Percentiles rank a stretch among this genome's conserved stretches.
phyloP scores from a whole-genome alignment of 208 protist species.

The Trypanosoma melophagium region DNA sequence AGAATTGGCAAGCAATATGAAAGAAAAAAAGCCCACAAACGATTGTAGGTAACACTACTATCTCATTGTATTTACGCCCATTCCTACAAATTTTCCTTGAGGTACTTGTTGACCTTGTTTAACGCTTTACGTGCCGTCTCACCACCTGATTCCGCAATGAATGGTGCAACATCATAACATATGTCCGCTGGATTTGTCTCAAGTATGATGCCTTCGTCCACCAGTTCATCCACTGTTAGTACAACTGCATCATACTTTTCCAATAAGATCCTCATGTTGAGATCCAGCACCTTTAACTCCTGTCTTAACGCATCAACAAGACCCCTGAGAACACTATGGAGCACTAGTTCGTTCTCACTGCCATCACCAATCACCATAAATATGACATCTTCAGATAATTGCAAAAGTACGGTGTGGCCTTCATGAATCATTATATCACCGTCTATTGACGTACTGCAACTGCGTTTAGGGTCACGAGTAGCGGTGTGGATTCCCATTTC shows the following conservation, averaged over 20 bases:
- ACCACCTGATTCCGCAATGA: conserved; percentile 47
- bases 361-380: conserved; percentile 79
- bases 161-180: conserved; percentile 60
- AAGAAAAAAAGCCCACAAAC: no score
- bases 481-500: conserved; percentile 57
- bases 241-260: conserved; percentile 88
- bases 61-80: not conserved
- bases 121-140: conserved; percentile 72
- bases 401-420: conserved; percentile 69
- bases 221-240: conserved; percentile 86
- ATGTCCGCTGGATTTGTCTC: conserved; percentile 66
- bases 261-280: conserved; percentile 58
- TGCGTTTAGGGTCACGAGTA: conserved; percentile 31
- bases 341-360: conserved; percentile 84
- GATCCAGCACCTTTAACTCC: conserved; percentile 45
- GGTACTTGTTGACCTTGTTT: conserved; percentile 82
- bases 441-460: conserved; percentile 31
- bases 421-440: conserved; percentile 81
- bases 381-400: conserved; percentile 57
- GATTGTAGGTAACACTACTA: no score
- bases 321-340: conserved; percentile 60
- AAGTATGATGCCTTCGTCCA: conserved; percentile 90
- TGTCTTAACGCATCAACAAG: conserved; percentile 69
- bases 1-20: no score
- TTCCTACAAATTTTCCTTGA: conserved; percentile 73